Percentiles rank a stretch among this genome's conserved stretches.
These are phyloP conservation scores for Gnomoniopsis smithogilvyi DNA, from an alignment of 2,329 filamentous ascomycete species.

Conservation along the genomic window DNA sequence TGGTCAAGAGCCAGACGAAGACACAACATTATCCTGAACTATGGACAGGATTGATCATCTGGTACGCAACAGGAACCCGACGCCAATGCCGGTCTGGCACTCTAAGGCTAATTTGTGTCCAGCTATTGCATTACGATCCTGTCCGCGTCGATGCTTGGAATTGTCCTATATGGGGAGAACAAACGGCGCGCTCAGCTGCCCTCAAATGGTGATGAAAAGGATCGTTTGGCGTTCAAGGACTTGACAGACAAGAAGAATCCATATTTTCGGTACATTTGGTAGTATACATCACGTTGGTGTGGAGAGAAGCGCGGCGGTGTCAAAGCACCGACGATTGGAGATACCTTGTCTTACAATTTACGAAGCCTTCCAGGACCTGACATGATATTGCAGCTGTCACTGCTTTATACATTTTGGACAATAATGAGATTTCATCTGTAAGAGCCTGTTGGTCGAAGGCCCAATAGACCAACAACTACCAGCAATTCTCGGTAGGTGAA, in stretches of 20 bases:
- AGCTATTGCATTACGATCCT: slow-evolving; percentile 46
- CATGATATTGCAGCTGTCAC: too few relatives aligned
- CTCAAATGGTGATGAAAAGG: slow-evolving; percentile 58
- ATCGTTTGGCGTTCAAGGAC: slow-evolving; percentile 64
- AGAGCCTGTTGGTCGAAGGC: too few relatives aligned
- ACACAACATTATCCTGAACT: slow-evolving; percentile 41
- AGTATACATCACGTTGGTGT: too few relatives aligned
- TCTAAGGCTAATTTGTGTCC: not conserved
- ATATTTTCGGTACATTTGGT: slow-evolving; percentile 61
- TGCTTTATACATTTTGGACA: too few relatives aligned
- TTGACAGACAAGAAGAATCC: slow-evolving; percentile 67
- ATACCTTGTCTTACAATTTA: too few relatives aligned
- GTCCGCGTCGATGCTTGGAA: slow-evolving; percentile 52
- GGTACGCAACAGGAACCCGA: slow-evolving; percentile 57
- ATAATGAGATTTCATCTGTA: too few relatives aligned
- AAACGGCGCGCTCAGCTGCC: slow-evolving; percentile 42
- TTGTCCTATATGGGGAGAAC: slow-evolving; percentile 59
- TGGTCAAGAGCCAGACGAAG: slow-evolving; percentile 66
- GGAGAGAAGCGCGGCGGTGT: too few relatives aligned
- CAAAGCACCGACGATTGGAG: too few relatives aligned
- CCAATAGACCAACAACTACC: too few relatives aligned
- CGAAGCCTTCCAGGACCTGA: too few relatives aligned
- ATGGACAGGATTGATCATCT: slow-evolving; percentile 62
- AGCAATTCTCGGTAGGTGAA: too few relatives aligned
- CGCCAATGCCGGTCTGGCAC: not conserved